Percentiles rank a stretch among this genome's conserved stretches.
Conservation (phyloP, 2,329 filamentous ascomycete species). For the Ilyonectria mors-panacis region DNA sequence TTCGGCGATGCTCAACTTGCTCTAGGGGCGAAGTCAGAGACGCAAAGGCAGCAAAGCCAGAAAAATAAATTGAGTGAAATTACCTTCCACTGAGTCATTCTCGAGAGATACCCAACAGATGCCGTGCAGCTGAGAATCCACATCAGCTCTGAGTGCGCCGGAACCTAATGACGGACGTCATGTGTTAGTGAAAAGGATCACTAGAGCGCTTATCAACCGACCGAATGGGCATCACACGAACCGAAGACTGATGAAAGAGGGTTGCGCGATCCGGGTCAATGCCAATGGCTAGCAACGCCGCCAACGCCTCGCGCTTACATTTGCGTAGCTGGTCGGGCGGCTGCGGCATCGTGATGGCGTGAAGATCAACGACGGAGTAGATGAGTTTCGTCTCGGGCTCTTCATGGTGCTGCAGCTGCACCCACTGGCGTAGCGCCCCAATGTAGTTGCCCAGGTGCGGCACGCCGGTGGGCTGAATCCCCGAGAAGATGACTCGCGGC, state of each 20-base stretch:
- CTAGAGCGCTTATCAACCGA: background rate
- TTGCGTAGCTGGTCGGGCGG: constrained; percentile 71
- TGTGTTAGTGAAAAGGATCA: constrained; percentile 1
- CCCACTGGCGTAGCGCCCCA: constrained; percentile 91
- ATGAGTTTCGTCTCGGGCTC: constrained; percentile 73
- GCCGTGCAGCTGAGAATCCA: constrained; percentile 96
- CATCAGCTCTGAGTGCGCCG: constrained; percentile 90
- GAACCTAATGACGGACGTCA: constrained; percentile 65
- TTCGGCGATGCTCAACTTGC: constrained; percentile 78
- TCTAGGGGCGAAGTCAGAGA: constrained; percentile 61
- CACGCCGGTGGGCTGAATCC: constrained; percentile 95
- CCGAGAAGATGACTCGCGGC: constrained; percentile 83
- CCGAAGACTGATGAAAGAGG: constrained; percentile 87
- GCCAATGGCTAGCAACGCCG: constrained; percentile 86
- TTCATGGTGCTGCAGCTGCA: constrained; percentile 77
- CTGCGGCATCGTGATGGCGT: constrained; percentile 89
- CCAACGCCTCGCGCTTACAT: constrained; percentile 82
- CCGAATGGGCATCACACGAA: constrained; percentile 57
- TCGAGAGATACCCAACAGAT: constrained; percentile 91
- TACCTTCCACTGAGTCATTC: constrained; percentile 99
- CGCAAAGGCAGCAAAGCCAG: background rate
- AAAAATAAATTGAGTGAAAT: background rate
- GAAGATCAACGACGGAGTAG: constrained; percentile 93
- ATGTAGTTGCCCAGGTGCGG: constrained; percentile 97
- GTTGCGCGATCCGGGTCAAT: constrained; percentile 82